A percentile compares a stretch with the other conserved stretches of the same genome.
Evolutionary conservation across 257 asterid genomes (phyloP).

Genomic region (Capsicum chinense): DNA sequence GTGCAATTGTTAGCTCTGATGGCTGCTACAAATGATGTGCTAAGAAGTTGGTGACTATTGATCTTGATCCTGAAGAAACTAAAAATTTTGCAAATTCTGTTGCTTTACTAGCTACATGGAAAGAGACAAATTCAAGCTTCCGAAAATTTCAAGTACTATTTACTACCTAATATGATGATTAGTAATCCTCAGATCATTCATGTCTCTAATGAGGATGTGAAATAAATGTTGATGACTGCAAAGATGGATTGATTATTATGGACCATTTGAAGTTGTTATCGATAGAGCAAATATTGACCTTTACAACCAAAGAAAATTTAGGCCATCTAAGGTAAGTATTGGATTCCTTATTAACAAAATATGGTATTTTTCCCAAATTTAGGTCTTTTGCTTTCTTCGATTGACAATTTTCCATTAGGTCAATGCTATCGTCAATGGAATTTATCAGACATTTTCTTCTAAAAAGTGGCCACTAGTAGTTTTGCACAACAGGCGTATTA

Average conservation of each 20-base stretch:
- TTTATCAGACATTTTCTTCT: constrained; percentile 81
- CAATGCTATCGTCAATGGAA: constrained; percentile 75
- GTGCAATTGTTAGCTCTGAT: constrained; percentile 55
- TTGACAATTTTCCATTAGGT: constrained; percentile 47
- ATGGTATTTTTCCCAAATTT: background rate
- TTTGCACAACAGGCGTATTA: constrained; percentile 76
- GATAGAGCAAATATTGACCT: constrained; percentile 92
- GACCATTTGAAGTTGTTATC: constrained; percentile 89
- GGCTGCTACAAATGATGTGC: constrained; percentile 75
- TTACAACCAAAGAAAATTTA: constrained; percentile 67
- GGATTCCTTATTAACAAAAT: constrained; percentile 26
- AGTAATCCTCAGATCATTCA: no score
- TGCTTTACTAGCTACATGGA: no score
- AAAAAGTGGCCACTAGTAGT: constrained; percentile 82
- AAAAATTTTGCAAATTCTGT: constrained; percentile 67
- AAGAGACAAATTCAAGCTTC: no score
- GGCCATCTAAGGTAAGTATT: constrained; percentile 67
- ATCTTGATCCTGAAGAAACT: constrained; percentile 82
- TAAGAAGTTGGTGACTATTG: constrained; percentile 69
- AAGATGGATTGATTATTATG: constrained; percentile 27
- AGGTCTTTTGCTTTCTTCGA: constrained; percentile 28
- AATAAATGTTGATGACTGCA: no score
- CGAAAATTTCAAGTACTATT: no score
- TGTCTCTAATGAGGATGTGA: no score
- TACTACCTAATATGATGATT: no score